Base-by-base conservation (phyloP, 495 filamentous ascomycete genomes). In the Saxispiralis lemnorum region DNA sequence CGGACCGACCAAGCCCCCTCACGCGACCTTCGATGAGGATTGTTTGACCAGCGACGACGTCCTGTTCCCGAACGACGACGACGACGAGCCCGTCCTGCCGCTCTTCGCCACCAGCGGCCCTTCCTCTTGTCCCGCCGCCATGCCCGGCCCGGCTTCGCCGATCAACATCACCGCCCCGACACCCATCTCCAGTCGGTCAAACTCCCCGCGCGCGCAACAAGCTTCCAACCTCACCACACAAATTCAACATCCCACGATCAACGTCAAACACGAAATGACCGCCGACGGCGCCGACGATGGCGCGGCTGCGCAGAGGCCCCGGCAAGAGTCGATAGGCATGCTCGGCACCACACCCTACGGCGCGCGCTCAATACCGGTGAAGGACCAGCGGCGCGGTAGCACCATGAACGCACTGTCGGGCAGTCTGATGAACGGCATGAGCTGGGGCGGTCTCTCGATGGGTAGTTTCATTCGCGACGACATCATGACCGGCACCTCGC, bases 391-490 rank as follows among this genome's bases (percentile, higher is more conserved):
- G 43, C 72, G 88, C 51, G 89, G 93, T 59, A 88, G 81, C 53
- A 60, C 85, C 47, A 83, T 80, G 39, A 43, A 33, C 10, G 40
- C 18, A 6, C 36, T 46, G 3, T 48, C 52, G 6, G 78, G 84
- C 39, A 97, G 92, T 64, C 64, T 95, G 55, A 79, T 87, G 51
- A 79, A 74, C 47, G 87, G 85, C 41, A 92, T 95, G 84, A 96
- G 92, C 58, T 97, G 86, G 86, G 89, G 92, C 56, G 92, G 88
- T 44, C 71, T 92, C 17, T 96, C 89, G 34, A 81, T 96, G 46
- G 86, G 87, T 43, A 95, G 88, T 59, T 96, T 86, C 71, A 87
- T 97, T 61, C 74, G 83, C 55, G 89, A 97, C 66, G 89, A 97
- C 59, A 89, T 95, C 57, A 95, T 95, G 86, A 78, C 81, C 40